A percentile compares a stretch with the other conserved stretches of the same genome.
Evolutionary conservation across 768 basidiomycete species (phyloP).

Genomic region (Tulasnella sp.): DNA sequence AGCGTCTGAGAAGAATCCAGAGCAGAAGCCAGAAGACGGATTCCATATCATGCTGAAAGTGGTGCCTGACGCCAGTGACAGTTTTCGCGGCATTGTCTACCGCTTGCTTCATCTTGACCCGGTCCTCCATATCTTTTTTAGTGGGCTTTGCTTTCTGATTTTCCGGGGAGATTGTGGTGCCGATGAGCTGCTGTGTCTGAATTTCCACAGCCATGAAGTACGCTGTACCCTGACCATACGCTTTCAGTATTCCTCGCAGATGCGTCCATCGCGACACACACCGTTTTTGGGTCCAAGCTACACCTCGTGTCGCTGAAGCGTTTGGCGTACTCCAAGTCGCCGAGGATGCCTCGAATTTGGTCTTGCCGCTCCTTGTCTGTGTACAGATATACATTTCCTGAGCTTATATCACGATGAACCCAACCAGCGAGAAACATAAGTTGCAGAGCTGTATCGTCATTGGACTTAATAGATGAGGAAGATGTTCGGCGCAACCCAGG

Average conservation of each 20-base stretch:
- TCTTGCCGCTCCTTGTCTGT: not conserved
- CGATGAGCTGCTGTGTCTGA: not conserved
- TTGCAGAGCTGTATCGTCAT: not conserved
- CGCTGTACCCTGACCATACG: not conserved
- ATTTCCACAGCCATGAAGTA: slow-evolving; percentile 5
- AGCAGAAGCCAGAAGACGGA: not conserved
- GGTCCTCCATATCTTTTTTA: not conserved
- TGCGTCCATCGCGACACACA: not conserved
- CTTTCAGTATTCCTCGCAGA: not conserved
- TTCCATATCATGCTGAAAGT: not conserved
- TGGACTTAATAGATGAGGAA: not conserved
- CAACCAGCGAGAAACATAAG: not conserved
- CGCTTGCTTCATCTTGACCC: not conserved
- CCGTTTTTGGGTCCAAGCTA: not conserved
- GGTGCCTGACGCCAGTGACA: not conserved
- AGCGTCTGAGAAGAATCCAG: not conserved
- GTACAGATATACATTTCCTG: not conserved
- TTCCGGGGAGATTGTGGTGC: too few species aligned
- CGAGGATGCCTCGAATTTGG: not conserved
- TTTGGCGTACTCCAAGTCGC: not conserved
- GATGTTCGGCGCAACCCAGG: not conserved
- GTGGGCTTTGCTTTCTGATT: not conserved
- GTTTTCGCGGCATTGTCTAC: too few species aligned
- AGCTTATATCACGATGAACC: slow-evolving; percentile 4
- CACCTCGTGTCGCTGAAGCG: not conserved